Conservation (phyloP, 192 early-diverging fungal species). For the Linnemannia zychae region DNA sequence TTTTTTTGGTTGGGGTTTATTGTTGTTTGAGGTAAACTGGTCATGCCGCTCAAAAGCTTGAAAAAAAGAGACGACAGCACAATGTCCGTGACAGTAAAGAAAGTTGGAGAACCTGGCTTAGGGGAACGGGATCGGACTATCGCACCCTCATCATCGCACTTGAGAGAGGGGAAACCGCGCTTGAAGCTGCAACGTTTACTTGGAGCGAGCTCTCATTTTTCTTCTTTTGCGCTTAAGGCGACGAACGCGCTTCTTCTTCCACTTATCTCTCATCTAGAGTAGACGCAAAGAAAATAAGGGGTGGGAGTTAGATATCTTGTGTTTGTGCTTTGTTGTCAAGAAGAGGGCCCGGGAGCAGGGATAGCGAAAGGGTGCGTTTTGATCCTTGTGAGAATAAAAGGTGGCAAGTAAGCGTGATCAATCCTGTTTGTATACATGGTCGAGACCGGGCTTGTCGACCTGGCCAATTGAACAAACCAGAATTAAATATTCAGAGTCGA, state of each 20-base stretch:
- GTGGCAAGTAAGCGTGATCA: neutral
- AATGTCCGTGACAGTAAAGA: neutral
- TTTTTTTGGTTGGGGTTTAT: constrained; percentile 10
- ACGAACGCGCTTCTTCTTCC: constrained; percentile 61
- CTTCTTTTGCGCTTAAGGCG: constrained; percentile 62
- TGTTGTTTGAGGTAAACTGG: neutral
- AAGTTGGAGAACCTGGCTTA: neutral
- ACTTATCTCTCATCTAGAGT: constrained; percentile 64
- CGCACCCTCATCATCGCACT: neutral
- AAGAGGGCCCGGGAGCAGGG: neutral
- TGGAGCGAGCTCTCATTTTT: constrained; percentile 62
- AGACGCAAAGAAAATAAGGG: neutral
- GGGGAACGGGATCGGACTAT: constrained; percentile 7
- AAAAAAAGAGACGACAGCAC: neutral
- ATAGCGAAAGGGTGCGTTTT: neutral
- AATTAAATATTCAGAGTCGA: too few species aligned
- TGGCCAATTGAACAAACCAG: too few species aligned
- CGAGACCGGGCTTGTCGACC: neutral
- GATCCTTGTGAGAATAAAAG: neutral
- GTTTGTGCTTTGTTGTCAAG: neutral
- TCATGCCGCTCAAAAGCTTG: neutral
- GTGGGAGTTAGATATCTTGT: neutral
- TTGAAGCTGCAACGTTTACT: constrained; percentile 54
- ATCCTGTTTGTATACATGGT: neutral
- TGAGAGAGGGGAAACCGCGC: constrained; percentile 30